Percentiles rank a stretch among this genome's conserved stretches.
These are phyloP conservation scores for Moesziomyces sp. DNA, from an alignment of 1,284 basidiomycete species.

Conservation along the genomic window DNA sequence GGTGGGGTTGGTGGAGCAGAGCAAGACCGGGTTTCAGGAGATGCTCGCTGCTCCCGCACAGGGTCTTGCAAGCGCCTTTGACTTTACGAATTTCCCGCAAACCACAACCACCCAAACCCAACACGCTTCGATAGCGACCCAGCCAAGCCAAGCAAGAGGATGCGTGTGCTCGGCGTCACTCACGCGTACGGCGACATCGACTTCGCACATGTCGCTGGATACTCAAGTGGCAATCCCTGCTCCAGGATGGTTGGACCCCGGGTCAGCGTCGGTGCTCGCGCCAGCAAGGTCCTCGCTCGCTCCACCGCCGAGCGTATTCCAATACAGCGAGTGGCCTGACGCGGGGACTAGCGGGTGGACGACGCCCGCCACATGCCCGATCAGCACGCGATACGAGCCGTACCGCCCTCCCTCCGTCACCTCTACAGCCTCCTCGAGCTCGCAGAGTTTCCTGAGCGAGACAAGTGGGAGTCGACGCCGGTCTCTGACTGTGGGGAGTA, in stretches of 20 bases:
- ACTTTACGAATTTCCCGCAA: conserved; percentile 9
- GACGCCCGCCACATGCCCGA: not conserved
- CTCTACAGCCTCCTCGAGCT: conserved; percentile 9
- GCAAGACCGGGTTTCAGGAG: not conserved
- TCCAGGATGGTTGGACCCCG: conserved; percentile 24
- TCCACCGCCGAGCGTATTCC: not conserved
- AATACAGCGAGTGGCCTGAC: not conserved
- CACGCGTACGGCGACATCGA: conserved; percentile 1
- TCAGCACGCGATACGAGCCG: conserved; percentile 6
- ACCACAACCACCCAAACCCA: not conserved
- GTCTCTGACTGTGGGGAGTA: conserved; percentile 16
- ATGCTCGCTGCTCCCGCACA: not conserved
- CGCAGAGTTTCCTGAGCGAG: conserved; percentile 2
- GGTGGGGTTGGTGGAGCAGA: not conserved
- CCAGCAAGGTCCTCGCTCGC: not conserved
- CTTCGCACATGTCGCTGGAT: not conserved
- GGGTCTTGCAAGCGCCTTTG: conserved; percentile 15
- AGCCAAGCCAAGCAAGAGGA: not conserved
- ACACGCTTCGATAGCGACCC: not conserved
- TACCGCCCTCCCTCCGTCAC: conserved; percentile 16
- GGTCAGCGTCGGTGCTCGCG: not conserved
- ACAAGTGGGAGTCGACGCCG: conserved; percentile 2
- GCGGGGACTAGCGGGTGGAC: not conserved
- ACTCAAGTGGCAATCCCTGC: conserved; percentile 8
- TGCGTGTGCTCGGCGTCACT: conserved; percentile 12